Evolutionary conservation across 352 stramenopile species (phyloP).

Genomic region (Peronospora farinosa): DNA sequence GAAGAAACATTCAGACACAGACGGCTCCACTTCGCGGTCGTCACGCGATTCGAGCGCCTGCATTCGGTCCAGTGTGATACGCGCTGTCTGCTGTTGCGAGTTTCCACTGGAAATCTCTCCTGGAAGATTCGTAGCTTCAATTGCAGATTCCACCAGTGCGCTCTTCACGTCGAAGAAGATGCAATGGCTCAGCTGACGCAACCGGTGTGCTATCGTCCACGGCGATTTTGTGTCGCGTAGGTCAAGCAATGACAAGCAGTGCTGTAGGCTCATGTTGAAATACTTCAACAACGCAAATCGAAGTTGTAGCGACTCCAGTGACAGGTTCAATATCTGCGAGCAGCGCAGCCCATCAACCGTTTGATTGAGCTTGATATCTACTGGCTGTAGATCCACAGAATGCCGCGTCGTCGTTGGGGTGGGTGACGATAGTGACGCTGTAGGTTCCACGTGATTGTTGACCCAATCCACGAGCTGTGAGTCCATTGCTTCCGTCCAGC

Average conservation of each 20-base stretch:
- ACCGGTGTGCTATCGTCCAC: conserved; percentile 67
- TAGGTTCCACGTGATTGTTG: conserved; percentile 66
- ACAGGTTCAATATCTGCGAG: conserved; percentile 51
- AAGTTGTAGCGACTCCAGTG: conserved; percentile 55
- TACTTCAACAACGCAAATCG: conserved; percentile 81
- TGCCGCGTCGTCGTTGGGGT: conserved; percentile 19
- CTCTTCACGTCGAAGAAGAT: conserved; percentile 87
- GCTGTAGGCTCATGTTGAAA: conserved; percentile 64
- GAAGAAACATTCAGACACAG: conserved; percentile 90
- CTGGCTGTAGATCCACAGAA: conserved; percentile 61
- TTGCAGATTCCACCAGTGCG: conserved; percentile 66
- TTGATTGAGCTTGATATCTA: conserved; percentile 62
- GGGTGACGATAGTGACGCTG: conserved; percentile 18
- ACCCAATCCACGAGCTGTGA: conserved; percentile 84
- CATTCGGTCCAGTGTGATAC: conserved; percentile 80
- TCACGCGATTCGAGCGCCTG: conserved; percentile 84
- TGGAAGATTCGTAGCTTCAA: conserved; percentile 62
- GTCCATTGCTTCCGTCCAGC: conserved; percentile 72
- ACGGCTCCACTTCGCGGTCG: conserved; percentile 81
- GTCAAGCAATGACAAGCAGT: conserved; percentile 68
- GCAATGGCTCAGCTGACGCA: conserved; percentile 74
- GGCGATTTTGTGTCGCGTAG: conserved; percentile 59
- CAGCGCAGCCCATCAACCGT: conserved; percentile 71
- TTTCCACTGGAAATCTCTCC: conserved; percentile 41
- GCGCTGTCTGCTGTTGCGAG: conserved; percentile 59